These are phyloP conservation scores for Blepharisma stoltei DNA, from an alignment of 73 alveolate genomes.

Conservation along the genomic window DNA sequence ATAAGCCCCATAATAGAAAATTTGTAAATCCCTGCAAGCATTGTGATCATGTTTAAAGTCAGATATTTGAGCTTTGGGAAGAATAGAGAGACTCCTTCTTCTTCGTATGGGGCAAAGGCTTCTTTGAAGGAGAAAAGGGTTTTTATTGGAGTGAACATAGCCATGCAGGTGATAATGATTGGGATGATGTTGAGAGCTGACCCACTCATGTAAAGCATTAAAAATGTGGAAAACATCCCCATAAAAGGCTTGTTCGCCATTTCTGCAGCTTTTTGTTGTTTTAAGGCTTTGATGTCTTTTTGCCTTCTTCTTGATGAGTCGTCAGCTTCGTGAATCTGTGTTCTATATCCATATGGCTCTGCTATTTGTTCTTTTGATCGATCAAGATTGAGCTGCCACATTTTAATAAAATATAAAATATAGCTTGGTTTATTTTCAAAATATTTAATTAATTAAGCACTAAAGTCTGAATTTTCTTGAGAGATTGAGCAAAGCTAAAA, in stretches of 20 bases:
- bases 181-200: background rate
- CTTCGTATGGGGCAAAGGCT: slow-evolving; percentile 23
- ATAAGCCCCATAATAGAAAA: slow-evolving; percentile 22
- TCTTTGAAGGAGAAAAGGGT: background rate
- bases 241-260: background rate
- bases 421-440: too few species aligned
- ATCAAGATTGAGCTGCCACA: slow-evolving; percentile 24
- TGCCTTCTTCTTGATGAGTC: slow-evolving; percentile 3
- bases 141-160: slow-evolving; percentile 21
- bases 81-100: slow-evolving; percentile 14
- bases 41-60: background rate
- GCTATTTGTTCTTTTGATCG: slow-evolving; percentile 10
- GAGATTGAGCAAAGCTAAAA: too few species aligned
- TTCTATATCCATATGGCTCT: slow-evolving; percentile 12
- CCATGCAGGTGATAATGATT: slow-evolving; percentile 15
- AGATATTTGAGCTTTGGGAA: slow-evolving; percentile 18
- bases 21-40: slow-evolving; percentile 18
- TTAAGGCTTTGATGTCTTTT: slow-evolving; percentile 4
- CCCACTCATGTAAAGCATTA: slow-evolving; percentile 29
- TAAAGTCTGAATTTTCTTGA: too few species aligned
- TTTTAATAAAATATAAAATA: background rate
- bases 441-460: too few species aligned
- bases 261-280: slow-evolving; percentile 8
- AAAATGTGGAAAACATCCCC: background rate
- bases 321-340: background rate